These are phyloP conservation scores for Yarrowia porcina DNA, from an alignment of 805 yeast species.

Conservation along the genomic window DNA sequence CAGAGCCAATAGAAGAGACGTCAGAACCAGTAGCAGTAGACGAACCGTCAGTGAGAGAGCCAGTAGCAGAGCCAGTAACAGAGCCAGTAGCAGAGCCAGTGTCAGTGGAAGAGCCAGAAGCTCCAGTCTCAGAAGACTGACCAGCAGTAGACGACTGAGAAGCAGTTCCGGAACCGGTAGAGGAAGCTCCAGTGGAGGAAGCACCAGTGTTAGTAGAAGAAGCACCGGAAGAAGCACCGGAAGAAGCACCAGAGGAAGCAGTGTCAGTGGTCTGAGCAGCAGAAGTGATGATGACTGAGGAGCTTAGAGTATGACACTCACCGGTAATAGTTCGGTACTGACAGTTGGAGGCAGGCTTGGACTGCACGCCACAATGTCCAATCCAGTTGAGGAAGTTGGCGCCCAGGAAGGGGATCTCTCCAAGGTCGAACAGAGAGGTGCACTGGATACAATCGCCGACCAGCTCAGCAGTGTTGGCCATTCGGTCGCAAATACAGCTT, in stretches of 20 bases:
- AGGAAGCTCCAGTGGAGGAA: neutral
- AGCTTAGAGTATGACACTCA: neutral
- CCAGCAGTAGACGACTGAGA: neutral
- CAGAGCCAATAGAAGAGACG: too few relatives aligned
- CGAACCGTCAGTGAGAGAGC: neutral
- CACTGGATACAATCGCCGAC: conserved; percentile 13
- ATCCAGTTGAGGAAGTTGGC: conserved; percentile 18
- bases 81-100: neutral
- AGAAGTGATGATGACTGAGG: neutral
- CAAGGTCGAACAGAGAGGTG: neutral
- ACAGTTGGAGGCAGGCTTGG: neutral
- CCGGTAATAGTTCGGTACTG: conserved; percentile 4
- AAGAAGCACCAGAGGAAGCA: neutral
- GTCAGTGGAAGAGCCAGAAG: neutral
- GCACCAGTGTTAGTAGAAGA: too few relatives aligned
- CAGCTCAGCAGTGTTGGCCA: neutral
- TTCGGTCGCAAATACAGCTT: neutral
- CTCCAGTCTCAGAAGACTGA: neutral
- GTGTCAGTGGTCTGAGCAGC: neutral
- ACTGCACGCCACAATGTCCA: neutral
- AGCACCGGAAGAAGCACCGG: neutral
- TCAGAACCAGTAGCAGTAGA: too few relatives aligned
- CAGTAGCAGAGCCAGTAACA: neutral
- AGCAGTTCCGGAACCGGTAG: too few relatives aligned
- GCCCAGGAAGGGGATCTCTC: neutral